Base-by-base conservation (phyloP, 495 filamentous ascomycete species). In the Penicillium odoratum region DNA sequence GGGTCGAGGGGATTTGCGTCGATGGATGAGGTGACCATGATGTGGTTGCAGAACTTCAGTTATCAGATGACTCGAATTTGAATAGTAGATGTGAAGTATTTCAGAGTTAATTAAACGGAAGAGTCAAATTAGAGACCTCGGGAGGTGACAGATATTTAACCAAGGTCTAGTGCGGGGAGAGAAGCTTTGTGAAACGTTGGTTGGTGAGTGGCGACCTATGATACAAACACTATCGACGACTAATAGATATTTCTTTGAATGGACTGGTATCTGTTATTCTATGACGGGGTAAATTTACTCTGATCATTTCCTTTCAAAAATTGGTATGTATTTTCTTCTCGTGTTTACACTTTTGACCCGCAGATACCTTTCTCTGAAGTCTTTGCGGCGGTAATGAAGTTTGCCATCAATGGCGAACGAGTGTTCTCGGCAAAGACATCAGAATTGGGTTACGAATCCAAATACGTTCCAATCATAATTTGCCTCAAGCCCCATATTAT, bases 1-100 rank as follows among this genome's bases (percentile, higher is more conserved):
- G 67, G 64, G 28, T 65, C 65, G 8, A 68, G 51, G 2, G 67
- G 62, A 44, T 65, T 61, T 15, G 55, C 51, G 38, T 65, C 57
- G 18, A 55, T 54, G n/a, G 38, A 53, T 0, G 62, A 60, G 16
- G 28, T 48, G 40, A 65, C 62, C 65, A 68, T 68, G 18, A 56
- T 68, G 53, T 18, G 34, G 38, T 16, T 8, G 8, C 21, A 21
- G 21, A 21, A 21, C 21, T 21, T 21, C 21, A 21, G 21, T 21
- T 44, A 30, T n/a, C 9, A 26, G 28, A 33, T 0, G 15, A 29
- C 7, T 49, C n/a, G 3, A 0, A 16, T 21, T 21, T 21, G 21
- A 21, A 21, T 21, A 21, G 45, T 10, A 5, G 5, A 3, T 29
- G 8, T 26, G 9, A 26, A 49, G 7, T 25, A 16, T 5, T 53